Conservation (phyloP, 176 grass and related monocot genomes). For the Bolboschoenus planiculmis region DNA sequence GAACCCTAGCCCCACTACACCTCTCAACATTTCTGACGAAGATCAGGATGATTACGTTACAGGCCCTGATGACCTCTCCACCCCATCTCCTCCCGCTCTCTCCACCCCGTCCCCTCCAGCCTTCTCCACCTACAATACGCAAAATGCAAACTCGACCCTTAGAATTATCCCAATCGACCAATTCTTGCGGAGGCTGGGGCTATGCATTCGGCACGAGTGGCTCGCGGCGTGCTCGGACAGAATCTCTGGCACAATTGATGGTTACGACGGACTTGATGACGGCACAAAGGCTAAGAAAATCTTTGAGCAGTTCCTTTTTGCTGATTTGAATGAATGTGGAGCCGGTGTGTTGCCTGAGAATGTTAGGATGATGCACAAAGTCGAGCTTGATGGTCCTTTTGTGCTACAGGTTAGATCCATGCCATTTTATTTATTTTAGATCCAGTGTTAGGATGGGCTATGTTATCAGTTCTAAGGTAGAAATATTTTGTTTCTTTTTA, state of each 20-base stretch:
- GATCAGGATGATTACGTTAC: conserved; percentile 37
- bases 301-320: conserved; percentile 81
- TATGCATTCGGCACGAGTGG: conserved; percentile 61
- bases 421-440: background rate
- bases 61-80: conserved; percentile 46
- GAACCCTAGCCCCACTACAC: conserved; percentile 19
- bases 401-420: conserved; percentile 63
- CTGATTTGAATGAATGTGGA: conserved; percentile 66
- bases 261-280: conserved; percentile 31
- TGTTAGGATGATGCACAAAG: conserved; percentile 51
- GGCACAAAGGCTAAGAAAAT: conserved; percentile 43
- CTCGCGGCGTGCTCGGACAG: conserved; percentile 44
- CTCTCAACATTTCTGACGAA: conserved; percentile 63
- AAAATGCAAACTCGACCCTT: background rate
- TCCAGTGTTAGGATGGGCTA: background rate
- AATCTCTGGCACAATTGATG: conserved; percentile 13
- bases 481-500: background rate
- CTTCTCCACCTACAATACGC: background rate
- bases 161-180: conserved; percentile 34
- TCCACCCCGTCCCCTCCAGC: background rate
- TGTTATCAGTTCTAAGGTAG: background rate
- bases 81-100: conserved; percentile 17
- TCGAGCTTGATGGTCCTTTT: conserved; percentile 61
- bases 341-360: conserved; percentile 55
- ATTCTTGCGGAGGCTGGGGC: conserved; percentile 46